phyloP scores from a whole-genome alignment of 2,329 filamentous ascomycete species.

The Trichoderma brevicompactum region DNA sequence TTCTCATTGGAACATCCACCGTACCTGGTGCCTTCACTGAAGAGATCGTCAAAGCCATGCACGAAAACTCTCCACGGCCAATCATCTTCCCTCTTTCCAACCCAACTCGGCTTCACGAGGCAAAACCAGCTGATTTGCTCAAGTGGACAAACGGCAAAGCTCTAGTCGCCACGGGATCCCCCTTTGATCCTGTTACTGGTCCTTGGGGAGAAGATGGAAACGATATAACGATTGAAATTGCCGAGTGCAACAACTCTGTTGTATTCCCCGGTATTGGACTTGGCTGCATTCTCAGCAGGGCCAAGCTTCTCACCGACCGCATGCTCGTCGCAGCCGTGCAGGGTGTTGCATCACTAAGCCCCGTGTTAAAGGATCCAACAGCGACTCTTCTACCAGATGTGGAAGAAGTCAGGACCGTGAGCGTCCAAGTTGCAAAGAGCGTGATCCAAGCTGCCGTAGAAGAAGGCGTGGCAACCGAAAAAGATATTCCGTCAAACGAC shows the following conservation, averaged over 20 bases:
- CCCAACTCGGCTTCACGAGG: constrained; percentile 82
- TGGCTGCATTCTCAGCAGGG: constrained; percentile 72
- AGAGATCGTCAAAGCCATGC: constrained; percentile 75
- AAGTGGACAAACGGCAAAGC: constrained; percentile 78
- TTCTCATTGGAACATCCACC: constrained; percentile 84
- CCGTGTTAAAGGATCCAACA: constrained; percentile 65
- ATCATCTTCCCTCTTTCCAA: constrained; percentile 83
- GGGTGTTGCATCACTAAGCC: constrained; percentile 71
- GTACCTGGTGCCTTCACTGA: constrained; percentile 76
- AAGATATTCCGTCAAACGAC: constrained; percentile 64
- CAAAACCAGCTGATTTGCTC: constrained; percentile 74
- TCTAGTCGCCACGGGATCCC: constrained; percentile 81
- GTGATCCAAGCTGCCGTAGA: constrained; percentile 74
- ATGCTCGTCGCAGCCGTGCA: constrained; percentile 83
- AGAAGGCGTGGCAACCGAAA: constrained; percentile 68
- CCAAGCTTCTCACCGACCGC: constrained; percentile 69
- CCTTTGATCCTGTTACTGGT: constrained; percentile 73
- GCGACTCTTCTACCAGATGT: constrained; percentile 78
- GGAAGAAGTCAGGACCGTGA: constrained; percentile 72
- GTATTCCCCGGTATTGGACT: constrained; percentile 87
- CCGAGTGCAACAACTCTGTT: constrained; percentile 88
- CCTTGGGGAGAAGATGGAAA: constrained; percentile 55
- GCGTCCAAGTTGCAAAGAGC: constrained; percentile 73
- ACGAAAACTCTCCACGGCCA: constrained; percentile 71
- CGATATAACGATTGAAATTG: constrained; percentile 55